phyloP scores from a whole-genome alignment of 1,284 basidiomycete genomes.

The Trichosporon sp. region DNA sequence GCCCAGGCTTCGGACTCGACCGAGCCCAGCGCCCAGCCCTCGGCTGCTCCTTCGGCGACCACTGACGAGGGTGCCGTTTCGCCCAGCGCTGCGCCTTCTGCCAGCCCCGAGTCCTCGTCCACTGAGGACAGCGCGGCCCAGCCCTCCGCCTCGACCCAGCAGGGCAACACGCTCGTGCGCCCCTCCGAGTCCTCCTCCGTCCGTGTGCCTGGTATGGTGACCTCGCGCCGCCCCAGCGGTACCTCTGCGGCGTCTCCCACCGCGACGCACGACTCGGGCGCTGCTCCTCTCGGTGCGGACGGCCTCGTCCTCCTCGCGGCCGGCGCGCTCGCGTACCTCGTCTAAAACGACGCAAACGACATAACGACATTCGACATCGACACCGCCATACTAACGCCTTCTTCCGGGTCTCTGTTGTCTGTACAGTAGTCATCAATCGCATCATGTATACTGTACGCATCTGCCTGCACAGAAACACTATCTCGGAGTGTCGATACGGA shows the following conservation, averaged over 20 bases:
- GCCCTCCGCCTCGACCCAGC: not conserved
- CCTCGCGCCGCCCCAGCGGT: not conserved
- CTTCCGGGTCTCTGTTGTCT: conserved; percentile 11
- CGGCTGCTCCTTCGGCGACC: not conserved
- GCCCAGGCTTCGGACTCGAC: not conserved
- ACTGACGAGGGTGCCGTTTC: not conserved
- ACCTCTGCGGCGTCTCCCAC: not conserved
- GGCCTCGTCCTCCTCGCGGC: conserved; percentile 1
- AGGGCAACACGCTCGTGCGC: conserved; percentile 16
- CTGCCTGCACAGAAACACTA: not conserved
- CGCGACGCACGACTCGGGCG: not conserved
- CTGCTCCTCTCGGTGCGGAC: not conserved
- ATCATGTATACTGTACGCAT: conserved; percentile 16
- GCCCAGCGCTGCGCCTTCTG: not conserved
- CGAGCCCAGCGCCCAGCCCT: not conserved
- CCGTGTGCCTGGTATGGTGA: not conserved
- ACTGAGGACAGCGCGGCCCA: not conserved
- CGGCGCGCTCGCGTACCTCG: conserved; percentile 7
- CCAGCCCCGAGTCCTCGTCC: not conserved
- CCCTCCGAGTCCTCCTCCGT: not conserved
- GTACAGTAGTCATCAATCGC: not conserved
- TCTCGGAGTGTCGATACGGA: not conserved
- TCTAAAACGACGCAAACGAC: not conserved
- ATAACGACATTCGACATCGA: not conserved
- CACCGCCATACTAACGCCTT: not conserved